Conservation (phyloP, 805 yeast species). For the Pichia scutulata region DNA sequence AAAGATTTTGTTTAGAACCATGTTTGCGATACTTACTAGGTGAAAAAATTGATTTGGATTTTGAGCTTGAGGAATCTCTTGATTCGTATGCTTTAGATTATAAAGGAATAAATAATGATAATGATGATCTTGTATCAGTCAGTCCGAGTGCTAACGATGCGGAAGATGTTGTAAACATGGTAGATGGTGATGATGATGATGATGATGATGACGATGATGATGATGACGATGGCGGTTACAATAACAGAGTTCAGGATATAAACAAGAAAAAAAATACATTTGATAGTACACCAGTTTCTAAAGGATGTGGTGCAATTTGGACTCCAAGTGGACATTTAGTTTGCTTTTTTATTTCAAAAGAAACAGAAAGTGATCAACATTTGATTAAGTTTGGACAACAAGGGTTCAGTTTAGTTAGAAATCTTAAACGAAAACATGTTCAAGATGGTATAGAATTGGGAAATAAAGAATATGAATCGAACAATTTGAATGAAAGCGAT, state of each 20-base stretch:
- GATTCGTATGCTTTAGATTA: constrained; percentile 1
- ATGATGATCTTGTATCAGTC: background rate
- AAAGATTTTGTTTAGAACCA: constrained; percentile 70
- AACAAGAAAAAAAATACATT: constrained; percentile 29
- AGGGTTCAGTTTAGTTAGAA: constrained; percentile 38
- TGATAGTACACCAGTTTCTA: constrained; percentile 86
- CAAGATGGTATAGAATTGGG: constrained; percentile 17
- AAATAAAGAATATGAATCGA: background rate
- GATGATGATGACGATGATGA: constrained; percentile 16
- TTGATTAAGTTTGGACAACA: constrained; percentile 45
- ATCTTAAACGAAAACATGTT: constrained; percentile 22
- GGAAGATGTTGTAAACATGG: background rate
- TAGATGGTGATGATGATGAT: constrained; percentile 27
- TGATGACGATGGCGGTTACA: constrained; percentile 19
- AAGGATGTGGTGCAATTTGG: constrained; percentile 92
- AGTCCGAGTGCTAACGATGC: background rate
- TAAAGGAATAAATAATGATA: background rate
- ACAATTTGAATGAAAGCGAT: constrained; percentile 19
- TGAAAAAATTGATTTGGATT: constrained; percentile 51
- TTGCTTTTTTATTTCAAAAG: constrained; percentile 68
- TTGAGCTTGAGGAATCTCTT: constrained; percentile 19
- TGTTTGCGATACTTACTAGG: constrained; percentile 75
- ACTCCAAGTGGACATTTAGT: constrained; percentile 68
- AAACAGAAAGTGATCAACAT: constrained; percentile 34
- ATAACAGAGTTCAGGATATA: background rate